A percentile compares a stretch with the other conserved stretches of the same genome.
phyloP scores from a whole-genome alignment of 2,329 filamentous ascomycete species.

The Alternaria arborescens region DNA sequence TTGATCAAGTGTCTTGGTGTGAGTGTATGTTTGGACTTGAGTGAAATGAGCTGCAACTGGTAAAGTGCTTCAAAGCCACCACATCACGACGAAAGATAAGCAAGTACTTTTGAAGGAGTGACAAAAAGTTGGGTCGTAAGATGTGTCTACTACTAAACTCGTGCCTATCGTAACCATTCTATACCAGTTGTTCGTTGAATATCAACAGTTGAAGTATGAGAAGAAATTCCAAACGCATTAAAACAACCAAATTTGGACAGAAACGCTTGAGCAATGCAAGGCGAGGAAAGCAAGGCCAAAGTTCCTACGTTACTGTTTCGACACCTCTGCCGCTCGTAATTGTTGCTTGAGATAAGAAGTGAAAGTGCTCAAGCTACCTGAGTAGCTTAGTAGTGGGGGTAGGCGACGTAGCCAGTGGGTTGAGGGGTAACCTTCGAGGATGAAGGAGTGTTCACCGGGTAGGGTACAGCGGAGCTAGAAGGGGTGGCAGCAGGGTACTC shows the following conservation, averaged over 20 bases:
- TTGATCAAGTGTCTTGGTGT: neutral
- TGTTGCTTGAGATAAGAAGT: slow-evolving; percentile 12
- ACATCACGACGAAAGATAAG: neutral
- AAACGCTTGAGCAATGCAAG: slow-evolving; percentile 38
- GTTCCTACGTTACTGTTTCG: slow-evolving; percentile 8
- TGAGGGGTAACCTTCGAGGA: slow-evolving; percentile 18
- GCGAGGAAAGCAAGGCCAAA: slow-evolving; percentile 23
- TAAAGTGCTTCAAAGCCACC: neutral
- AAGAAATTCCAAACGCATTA: slow-evolving; percentile 11
- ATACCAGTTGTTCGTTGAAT: slow-evolving; percentile 19
- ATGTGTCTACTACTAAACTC: slow-evolving; percentile 66
- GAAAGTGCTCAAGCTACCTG: slow-evolving; percentile 1
- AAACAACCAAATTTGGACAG: neutral
- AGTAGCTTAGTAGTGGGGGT: slow-evolving; percentile 20
- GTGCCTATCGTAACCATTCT: slow-evolving; percentile 46
- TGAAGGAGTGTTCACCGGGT: slow-evolving; percentile 6
- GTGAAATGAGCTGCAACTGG: neutral
- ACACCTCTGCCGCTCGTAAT: slow-evolving; percentile 18
- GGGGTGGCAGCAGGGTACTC: slow-evolving; percentile 13
- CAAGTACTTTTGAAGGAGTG: slow-evolving; percentile 1
- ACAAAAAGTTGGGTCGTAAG: slow-evolving; percentile 53
- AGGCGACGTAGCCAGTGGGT: slow-evolving; percentile 23
- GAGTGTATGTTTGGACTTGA: neutral
- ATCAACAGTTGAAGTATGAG: slow-evolving; percentile 20
- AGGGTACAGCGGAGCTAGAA: neutral